These are phyloP conservation scores for Nigrograna mackinnonii DNA, from an alignment of 2,329 filamentous ascomycete species.

Conservation along the genomic window DNA sequence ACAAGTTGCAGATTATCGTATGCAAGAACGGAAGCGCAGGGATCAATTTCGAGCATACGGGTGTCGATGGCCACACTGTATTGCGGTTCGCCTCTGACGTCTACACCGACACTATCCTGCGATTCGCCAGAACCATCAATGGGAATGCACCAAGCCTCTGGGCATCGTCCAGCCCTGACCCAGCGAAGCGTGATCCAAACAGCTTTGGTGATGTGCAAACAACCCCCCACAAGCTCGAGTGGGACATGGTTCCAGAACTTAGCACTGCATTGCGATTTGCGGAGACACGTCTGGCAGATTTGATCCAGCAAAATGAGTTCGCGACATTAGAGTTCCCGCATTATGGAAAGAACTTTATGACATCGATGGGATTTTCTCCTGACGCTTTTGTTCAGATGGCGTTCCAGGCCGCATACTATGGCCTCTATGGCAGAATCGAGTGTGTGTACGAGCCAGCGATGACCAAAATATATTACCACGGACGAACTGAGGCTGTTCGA, in stretches of 20 bases:
- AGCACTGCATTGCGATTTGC: slow-evolving; percentile 91
- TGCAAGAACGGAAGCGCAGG: slow-evolving; percentile 98
- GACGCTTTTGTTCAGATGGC: slow-evolving; percentile 99
- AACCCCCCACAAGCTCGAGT: slow-evolving; percentile 93
- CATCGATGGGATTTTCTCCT: slow-evolving; percentile 92
- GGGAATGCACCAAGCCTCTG: slow-evolving; percentile 89
- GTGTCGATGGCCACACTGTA: slow-evolving; percentile 96
- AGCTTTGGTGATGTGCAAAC: slow-evolving; percentile 94
- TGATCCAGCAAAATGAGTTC: slow-evolving; percentile 97
- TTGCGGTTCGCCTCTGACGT: slow-evolving; percentile 94
- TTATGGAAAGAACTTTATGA: slow-evolving; percentile 98
- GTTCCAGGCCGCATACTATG: slow-evolving; percentile 97
- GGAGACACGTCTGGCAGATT: slow-evolving; percentile 88
- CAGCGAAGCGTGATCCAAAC: slow-evolving; percentile 85
- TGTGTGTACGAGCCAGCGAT: slow-evolving; percentile 98
- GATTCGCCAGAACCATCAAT: slow-evolving; percentile 94
- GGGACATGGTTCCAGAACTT: slow-evolving; percentile 94
- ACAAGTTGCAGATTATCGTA: slow-evolving; percentile 98
- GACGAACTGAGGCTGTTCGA: slow-evolving; percentile 90
- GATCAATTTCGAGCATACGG: slow-evolving; percentile 99
- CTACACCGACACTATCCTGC: slow-evolving; percentile 96
- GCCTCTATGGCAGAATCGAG: slow-evolving; percentile 89
- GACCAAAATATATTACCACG: slow-evolving; percentile 94
- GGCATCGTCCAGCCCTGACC: slow-evolving; percentile 88
- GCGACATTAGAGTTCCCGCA: slow-evolving; percentile 84